phyloP scores from a whole-genome alignment of 2,329 filamentous ascomycete genomes.

The Paramyrothecium sp. region DNA sequence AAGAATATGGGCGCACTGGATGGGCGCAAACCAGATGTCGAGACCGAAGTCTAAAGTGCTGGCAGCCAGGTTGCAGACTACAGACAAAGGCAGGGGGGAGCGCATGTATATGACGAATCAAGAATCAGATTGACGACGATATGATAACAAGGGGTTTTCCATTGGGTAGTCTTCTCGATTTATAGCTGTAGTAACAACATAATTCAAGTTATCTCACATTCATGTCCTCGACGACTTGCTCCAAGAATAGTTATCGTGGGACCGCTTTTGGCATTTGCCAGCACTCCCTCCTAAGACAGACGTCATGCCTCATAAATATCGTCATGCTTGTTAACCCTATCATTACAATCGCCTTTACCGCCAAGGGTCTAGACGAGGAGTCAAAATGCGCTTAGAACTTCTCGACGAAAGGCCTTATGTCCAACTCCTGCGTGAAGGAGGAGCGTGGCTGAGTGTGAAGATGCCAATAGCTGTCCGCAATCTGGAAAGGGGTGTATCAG shows the following conservation, averaged over 20 bases:
- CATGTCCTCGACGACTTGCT: too few species aligned
- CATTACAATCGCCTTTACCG: too few species aligned
- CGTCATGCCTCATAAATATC: too few species aligned
- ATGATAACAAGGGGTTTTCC: background rate
- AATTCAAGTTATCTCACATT: background rate
- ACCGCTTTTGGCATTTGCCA: too few species aligned
- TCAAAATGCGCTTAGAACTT: conserved; percentile 60
- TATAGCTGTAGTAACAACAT: background rate
- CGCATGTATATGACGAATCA: background rate
- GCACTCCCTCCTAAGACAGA: too few species aligned
- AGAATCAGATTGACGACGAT: background rate
- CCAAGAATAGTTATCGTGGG: too few species aligned
- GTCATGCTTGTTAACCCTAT: too few species aligned
- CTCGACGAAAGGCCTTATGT: conserved; percentile 77
- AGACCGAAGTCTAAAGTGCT: conserved; percentile 63
- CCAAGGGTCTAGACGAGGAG: too few species aligned
- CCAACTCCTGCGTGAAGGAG: conserved; percentile 79
- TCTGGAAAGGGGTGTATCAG: conserved; percentile 43
- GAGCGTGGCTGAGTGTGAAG: conserved; percentile 78
- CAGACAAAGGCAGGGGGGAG: background rate
- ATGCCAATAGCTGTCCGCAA: conserved; percentile 84
- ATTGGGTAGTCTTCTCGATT: too few species aligned
- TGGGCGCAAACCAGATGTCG: conserved; percentile 83
- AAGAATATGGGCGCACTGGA: conserved; percentile 75
- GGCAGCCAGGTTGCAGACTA: background rate